Conservation (phyloP, 352 stramenopile genomes). For the Heterotrichella gracilis region DNA sequence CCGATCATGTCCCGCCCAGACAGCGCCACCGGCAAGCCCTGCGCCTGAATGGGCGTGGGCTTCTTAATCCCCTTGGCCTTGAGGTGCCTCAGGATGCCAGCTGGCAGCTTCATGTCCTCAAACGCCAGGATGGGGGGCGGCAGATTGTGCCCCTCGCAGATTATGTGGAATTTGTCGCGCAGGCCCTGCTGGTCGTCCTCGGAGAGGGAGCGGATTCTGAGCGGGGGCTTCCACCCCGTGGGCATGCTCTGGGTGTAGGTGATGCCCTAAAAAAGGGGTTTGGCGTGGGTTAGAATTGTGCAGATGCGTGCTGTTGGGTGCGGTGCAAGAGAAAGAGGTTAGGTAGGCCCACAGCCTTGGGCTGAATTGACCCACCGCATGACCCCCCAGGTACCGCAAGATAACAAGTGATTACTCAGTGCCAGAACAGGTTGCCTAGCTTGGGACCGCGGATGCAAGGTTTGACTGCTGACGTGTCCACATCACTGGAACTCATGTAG, state of each 20-base stretch:
- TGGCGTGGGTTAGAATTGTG: too few species aligned
- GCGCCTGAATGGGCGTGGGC: constrained; percentile 89
- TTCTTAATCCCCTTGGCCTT: constrained; percentile 67
- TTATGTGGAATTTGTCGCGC: constrained; percentile 84
- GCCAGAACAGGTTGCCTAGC: too few species aligned
- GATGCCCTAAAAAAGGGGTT: too few species aligned
- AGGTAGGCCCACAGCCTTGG: too few species aligned
- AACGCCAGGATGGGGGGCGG: constrained; percentile 79
- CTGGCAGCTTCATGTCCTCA: constrained; percentile 74
- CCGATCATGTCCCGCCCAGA: constrained; percentile 81
- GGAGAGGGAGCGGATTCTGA: neutral
- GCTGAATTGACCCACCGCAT: too few species aligned
- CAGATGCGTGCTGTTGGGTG: too few species aligned
- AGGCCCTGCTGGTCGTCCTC: constrained; percentile 21
- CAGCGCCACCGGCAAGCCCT: constrained; percentile 76
- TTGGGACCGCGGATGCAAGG: too few species aligned
- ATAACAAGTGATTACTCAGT: too few species aligned
- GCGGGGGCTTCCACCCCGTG: constrained; percentile 15
- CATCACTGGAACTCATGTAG: too few species aligned
- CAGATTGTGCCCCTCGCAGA: constrained; percentile 70
- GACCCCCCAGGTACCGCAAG: too few species aligned
- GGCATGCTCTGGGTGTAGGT: constrained; percentile 13
- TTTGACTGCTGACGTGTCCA: too few species aligned
- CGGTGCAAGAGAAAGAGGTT: too few species aligned
- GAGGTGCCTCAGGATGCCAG: constrained; percentile 51